Base-by-base conservation (phyloP, 352 stramenopile species). In the Phytophthora macrochlamydospora region DNA sequence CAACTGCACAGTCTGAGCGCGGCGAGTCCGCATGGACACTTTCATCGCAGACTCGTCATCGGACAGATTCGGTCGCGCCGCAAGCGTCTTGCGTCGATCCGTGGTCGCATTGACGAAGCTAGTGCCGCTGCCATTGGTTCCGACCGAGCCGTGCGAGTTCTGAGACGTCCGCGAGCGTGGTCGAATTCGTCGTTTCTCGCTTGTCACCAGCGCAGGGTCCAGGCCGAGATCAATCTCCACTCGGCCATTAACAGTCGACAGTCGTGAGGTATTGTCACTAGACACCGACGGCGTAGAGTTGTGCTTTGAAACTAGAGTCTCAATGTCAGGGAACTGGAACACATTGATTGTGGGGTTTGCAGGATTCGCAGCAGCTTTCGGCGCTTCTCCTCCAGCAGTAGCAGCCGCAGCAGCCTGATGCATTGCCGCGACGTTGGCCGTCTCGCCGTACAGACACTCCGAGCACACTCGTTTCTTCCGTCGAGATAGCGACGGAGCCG, bases 391-490 rank as follows among this genome's bases (percentile, higher is more conserved):
- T 11, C 35, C 35, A 7, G 31, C 29, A 37, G 59, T 53, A 35
- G 59, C 42, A 1, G 51, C 59, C 0, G 57, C 49, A 49, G 38
- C 40, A 2, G 48, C 56, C 51, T 67, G 65, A 37, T 67, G 65
- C 54, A 68, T 65, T 28, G 57, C 52, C 33, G 54, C 56, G 13
- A 66, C 51, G 28, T 57, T 64, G 7, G 46, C 37, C 2, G 74
- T 82, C 32, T 75, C 56, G 11, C 77, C 79, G 58, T 89, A 90
- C n/a, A 90, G 59, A 75, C 84, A 93, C 29, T 67, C 65, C 2
- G 76, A 84, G 59, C 84, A 93, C 52, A 93, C 81, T 28, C 82
- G 78, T 54, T 86, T 87, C 73, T 93, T 91, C 52, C 76, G 76
- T 44, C 80, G 76, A 46, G 70, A 76, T 8, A 65, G 67, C 13